Conservation (phyloP, 164 flowering plant species). For the Kalanchoe fedtschenkoi region DNA sequence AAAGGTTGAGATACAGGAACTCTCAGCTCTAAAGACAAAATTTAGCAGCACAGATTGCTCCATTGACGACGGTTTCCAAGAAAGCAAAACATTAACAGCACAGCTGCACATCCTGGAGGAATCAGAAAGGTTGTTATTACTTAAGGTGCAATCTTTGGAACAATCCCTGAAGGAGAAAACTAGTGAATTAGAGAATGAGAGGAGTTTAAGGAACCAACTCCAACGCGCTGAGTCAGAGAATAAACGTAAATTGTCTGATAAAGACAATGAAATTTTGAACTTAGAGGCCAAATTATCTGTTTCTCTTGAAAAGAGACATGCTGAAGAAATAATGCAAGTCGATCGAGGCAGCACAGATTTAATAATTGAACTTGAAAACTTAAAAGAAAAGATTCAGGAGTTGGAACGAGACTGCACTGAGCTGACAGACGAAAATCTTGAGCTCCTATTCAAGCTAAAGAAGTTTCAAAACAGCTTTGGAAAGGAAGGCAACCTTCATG, state of each 20-base stretch:
- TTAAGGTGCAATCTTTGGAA: conserved; percentile 32
- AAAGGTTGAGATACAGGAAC: conserved; percentile 47
- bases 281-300: conserved; percentile 35
- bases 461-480: conserved; percentile 15
- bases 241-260: conserved; percentile 24
- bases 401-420: conserved; percentile 52
- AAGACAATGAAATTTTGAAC: conserved; percentile 35
- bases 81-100: conserved; percentile 14
- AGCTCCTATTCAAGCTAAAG: conserved; percentile 40
- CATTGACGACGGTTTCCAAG: conserved; percentile 14
- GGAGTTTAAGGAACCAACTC: conserved; percentile 17
- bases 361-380: conserved; percentile 22
- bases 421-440: conserved; percentile 52
- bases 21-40: conserved; percentile 27
- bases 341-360: conserved; percentile 16
- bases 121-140: conserved; percentile 37
- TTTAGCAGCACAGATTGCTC: conserved; percentile 14
- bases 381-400: conserved; percentile 36
- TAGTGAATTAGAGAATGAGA: conserved; percentile 29
- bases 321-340: conserved; percentile 11
- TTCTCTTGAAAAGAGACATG: conserved; percentile 12
- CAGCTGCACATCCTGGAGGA: conserved; percentile 37
- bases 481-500: conserved; percentile 1
- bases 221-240: conserved; percentile 31
- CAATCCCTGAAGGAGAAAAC: conserved; percentile 34